Percentiles rank a stretch among this genome's conserved stretches.
phyloP scores from a whole-genome alignment of 306 rosid genomes.

The Vachellia pachyceras region DNA sequence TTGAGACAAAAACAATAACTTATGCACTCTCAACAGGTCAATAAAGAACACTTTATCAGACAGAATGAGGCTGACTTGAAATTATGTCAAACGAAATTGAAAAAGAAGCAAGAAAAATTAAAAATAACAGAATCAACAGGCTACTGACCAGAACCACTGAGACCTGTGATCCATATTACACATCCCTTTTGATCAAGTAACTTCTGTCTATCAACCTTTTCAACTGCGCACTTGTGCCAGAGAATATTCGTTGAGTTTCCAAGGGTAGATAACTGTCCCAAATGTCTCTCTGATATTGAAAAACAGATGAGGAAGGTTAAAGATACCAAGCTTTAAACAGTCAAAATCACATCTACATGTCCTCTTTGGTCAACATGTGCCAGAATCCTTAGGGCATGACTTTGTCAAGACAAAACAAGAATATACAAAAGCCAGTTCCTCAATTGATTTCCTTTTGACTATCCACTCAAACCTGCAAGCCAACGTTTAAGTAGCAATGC shows the following conservation, averaged over 20 bases:
- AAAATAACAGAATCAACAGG: slow-evolving; percentile 44
- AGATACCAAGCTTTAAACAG: background rate
- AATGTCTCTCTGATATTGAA: slow-evolving; percentile 49
- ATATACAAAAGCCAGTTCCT: background rate
- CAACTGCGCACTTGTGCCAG: slow-evolving; percentile 71
- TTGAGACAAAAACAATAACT: background rate
- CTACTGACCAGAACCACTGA: slow-evolving; percentile 81
- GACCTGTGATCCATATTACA: slow-evolving; percentile 81
- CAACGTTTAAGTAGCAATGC: background rate
- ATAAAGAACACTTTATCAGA: background rate
- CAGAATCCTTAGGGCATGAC: background rate
- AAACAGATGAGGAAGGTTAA: slow-evolving; percentile 30
- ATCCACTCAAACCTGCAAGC: background rate
- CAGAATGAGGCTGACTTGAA: background rate
- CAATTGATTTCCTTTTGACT: slow-evolving; percentile 7
- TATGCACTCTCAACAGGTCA: background rate
- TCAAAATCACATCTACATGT: background rate
- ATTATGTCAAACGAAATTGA: background rate
- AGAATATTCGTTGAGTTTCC: slow-evolving; percentile 71
- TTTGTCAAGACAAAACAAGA: background rate
- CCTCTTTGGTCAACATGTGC: background rate
- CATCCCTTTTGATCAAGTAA: slow-evolving; percentile 75
- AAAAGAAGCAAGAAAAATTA: slow-evolving; percentile 8
- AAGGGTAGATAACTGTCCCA: slow-evolving; percentile 47
- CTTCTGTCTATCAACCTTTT: slow-evolving; percentile 57